phyloP scores from a whole-genome alignment of 495 filamentous ascomycete species.

The Aspergillus haitiensis region DNA sequence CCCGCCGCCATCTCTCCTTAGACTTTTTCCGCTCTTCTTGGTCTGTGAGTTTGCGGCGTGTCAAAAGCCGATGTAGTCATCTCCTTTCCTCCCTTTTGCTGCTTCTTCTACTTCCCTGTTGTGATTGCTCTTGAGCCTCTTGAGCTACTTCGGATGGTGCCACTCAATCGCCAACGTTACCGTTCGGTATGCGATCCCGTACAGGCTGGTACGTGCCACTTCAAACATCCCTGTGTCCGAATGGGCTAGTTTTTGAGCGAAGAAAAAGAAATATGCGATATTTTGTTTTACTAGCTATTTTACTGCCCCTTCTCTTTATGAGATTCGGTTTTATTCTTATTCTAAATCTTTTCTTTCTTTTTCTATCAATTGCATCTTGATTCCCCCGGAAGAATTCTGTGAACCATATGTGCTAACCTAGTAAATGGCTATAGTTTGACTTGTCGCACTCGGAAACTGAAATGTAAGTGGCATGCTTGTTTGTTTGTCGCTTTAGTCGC shows the following conservation, averaged over 20 bases:
- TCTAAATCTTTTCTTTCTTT: background rate
- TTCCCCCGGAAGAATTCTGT: no score
- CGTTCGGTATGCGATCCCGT: slow-evolving; percentile 51
- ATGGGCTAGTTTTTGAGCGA: background rate
- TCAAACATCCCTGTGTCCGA: background rate
- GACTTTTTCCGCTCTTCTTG: background rate
- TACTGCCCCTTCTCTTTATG: no score
- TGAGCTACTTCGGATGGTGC: slow-evolving; percentile 32
- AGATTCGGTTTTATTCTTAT: background rate
- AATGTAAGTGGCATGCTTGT: slow-evolving; percentile 43
- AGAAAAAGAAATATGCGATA: background rate
- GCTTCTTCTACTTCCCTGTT: slow-evolving; percentile 1
- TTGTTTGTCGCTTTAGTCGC: background rate
- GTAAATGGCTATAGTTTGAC: slow-evolving; percentile 47
- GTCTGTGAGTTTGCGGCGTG: background rate
- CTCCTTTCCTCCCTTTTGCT: background rate
- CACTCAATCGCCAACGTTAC: slow-evolving; percentile 30
- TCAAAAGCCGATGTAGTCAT: background rate
- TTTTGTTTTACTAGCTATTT: background rate
- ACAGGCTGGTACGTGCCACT: slow-evolving; percentile 47
- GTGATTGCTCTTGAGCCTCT: background rate
- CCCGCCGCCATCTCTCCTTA: background rate
- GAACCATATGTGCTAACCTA: slow-evolving; percentile 12
- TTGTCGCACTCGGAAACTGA: slow-evolving; percentile 63
- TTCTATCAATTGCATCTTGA: background rate